A percentile compares a stretch with the other conserved stretches of the same genome.
Conservation (phyloP, 2,329 filamentous ascomycete species). For the Ophiocordyceps camponoti-saundersi region DNA sequence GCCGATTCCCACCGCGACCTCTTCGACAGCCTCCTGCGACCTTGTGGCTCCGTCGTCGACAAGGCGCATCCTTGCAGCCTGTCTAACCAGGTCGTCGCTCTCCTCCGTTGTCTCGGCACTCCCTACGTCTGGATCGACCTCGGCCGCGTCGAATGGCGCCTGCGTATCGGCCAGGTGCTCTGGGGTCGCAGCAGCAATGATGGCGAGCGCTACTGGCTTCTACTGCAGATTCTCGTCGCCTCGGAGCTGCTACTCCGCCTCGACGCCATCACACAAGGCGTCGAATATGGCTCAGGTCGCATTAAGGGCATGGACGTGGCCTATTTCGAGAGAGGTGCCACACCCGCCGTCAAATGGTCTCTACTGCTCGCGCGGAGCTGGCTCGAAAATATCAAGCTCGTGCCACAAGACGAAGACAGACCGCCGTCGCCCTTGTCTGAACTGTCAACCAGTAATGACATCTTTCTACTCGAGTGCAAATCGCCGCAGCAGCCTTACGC, state of each 20-base stretch:
- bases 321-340: conserved; percentile 45
- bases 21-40: conserved; percentile 41
- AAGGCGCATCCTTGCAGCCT: conserved; percentile 43
- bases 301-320: conserved; percentile 39
- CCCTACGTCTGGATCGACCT: conserved; percentile 61
- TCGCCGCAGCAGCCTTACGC: conserved; percentile 22
- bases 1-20: conserved; percentile 45
- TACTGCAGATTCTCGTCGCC: conserved; percentile 47
- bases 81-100: conserved; percentile 50
- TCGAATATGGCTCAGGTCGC: conserved; percentile 33
- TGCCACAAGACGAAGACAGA: conserved; percentile 19
- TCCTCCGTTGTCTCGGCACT: conserved; percentile 47
- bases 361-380: conserved; percentile 45
- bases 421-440: conserved; percentile 1
- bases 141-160: conserved; percentile 57
- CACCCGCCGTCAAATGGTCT: conserved; percentile 48
- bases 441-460: background rate
- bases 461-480: conserved; percentile 10
- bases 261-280: conserved; percentile 43
- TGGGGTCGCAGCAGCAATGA: conserved; percentile 42
- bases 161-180: conserved; percentile 53
- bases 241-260: conserved; percentile 49
- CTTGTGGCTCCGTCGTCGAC: conserved; percentile 37
- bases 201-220: conserved; percentile 48
- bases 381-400: conserved; percentile 50